A percentile compares a stretch with the other conserved stretches of the same genome.
Conservation (phyloP, 2,329 filamentous ascomycete species). For the Epichloe coenophiala region DNA sequence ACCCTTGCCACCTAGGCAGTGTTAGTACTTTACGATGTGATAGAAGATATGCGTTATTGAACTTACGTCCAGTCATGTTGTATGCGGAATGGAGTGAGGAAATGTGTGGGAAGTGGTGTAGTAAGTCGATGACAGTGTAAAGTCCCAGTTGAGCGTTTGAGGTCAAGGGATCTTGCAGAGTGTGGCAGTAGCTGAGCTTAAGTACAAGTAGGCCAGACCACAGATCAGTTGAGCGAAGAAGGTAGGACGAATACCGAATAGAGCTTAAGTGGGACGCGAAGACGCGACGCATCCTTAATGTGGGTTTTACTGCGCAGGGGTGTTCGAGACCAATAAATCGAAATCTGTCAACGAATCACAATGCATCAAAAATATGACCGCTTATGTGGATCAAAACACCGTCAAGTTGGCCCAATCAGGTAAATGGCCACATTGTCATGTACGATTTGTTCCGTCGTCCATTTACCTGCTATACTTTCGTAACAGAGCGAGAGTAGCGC, state of each 20-base stretch:
- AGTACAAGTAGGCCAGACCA: constrained; percentile 24
- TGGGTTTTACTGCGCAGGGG: background rate
- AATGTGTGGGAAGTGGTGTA: constrained; percentile 2
- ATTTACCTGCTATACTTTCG: no score
- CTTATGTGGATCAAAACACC: background rate
- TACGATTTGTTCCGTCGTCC: no score
- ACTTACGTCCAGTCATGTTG: constrained; percentile 61
- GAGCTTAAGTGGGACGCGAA: background rate
- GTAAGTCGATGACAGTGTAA: constrained; percentile 1
- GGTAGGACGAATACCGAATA: background rate
- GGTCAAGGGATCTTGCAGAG: constrained; percentile 8
- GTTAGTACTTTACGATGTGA: constrained; percentile 26
- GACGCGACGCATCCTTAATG: background rate
- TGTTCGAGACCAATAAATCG: background rate
- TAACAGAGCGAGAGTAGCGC: no score
- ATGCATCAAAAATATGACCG: background rate
- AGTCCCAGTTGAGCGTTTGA: constrained; percentile 3
- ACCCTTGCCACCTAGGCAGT: constrained; percentile 69
- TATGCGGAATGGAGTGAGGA: constrained; percentile 11
- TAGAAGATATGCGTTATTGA: background rate
- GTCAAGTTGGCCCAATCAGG: background rate
- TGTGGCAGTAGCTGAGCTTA: constrained; percentile 22
- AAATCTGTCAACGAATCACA: background rate
- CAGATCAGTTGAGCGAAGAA: constrained; percentile 20
- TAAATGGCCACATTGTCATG: background rate